Percentiles rank a stretch among this genome's conserved stretches.
phyloP scores from a whole-genome alignment of 352 stramenopile genomes.

The Phytopythium delawarense region DNA sequence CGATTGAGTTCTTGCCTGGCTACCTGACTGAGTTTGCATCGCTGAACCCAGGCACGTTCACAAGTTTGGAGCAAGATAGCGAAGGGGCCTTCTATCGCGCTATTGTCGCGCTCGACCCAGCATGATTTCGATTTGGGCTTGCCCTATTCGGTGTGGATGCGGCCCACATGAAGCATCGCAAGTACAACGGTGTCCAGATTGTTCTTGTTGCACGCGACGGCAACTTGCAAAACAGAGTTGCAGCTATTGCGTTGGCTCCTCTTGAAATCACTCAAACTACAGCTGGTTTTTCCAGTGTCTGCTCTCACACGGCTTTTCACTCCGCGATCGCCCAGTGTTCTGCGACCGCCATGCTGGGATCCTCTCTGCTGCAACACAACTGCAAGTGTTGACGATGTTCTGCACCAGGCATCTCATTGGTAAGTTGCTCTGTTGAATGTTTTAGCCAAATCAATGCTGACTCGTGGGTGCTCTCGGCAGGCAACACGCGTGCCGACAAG shows the following conservation, averaged over 20 bases:
- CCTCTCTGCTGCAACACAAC: conserved; percentile 5
- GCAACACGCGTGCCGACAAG: conserved; percentile 18
- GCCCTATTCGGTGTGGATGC: conserved; percentile 15
- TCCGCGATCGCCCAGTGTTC: conserved; percentile 9
- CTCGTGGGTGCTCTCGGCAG: conserved; percentile 2
- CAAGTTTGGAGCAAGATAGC: background rate
- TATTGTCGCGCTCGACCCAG: conserved; percentile 10
- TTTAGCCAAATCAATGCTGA: background rate
- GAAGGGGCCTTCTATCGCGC: conserved; percentile 6
- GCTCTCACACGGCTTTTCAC: conserved; percentile 10
- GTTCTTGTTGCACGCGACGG: conserved; percentile 18
- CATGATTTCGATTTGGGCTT: conserved; percentile 7
- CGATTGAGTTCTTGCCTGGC: conserved; percentile 5
- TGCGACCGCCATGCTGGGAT: conserved; percentile 13
- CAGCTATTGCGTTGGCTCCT: conserved; percentile 11
- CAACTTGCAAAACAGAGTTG: conserved; percentile 19
- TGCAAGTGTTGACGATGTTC: conserved; percentile 12
- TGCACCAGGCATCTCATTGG: conserved; percentile 10
- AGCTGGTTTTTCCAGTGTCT: conserved; percentile 16
- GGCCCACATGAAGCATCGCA: conserved; percentile 24
- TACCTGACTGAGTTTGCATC: conserved; percentile 3
- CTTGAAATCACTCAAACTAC: conserved; percentile 14
- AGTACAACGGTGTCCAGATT: conserved; percentile 21
- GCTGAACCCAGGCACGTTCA: conserved; percentile 1
- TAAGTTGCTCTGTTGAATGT: background rate